These are phyloP conservation scores for Gracilaria gracilis DNA, from an alignment of 23 red algal species.

Conservation along the genomic window DNA sequence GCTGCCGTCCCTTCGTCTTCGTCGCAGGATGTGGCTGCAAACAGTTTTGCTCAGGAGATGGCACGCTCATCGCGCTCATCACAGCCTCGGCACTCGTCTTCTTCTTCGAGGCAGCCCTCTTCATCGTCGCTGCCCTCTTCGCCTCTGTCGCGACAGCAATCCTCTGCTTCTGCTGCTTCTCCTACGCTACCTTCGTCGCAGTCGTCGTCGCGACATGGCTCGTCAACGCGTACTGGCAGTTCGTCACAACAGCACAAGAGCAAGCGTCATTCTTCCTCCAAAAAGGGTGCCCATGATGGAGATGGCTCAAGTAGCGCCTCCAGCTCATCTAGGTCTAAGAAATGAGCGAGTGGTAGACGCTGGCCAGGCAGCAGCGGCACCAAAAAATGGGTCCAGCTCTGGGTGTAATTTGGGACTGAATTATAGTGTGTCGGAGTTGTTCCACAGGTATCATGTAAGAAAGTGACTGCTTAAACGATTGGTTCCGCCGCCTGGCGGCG, in stretches of 20 bases:
- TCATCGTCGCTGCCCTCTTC: neutral
- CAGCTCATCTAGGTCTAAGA: neutral
- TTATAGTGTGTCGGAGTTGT: no score
- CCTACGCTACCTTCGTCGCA: neutral
- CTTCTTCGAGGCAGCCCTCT: neutral
- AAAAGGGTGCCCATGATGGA: neutral
- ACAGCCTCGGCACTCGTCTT: neutral
- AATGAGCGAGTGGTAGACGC: neutral
- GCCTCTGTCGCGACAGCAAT: neutral
- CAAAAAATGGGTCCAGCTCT: no score
- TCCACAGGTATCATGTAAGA: no score
- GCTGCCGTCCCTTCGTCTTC: neutral
- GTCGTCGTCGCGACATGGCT: neutral
- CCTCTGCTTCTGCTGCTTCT: neutral
- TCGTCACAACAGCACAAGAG: neutral
- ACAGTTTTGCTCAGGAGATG: constrained; percentile 16
- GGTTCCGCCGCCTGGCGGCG: no score
- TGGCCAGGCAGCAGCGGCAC: no score
- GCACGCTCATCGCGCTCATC: neutral
- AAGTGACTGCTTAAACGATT: no score
- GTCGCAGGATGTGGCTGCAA: constrained; percentile 16
- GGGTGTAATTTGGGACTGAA: no score
- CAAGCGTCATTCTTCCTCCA: neutral
- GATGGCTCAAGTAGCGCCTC: neutral
- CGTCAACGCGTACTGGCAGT: neutral